Evolutionary conservation across 176 grass and related monocot species (phyloP).

Genomic region (Aegilops speltoides): DNA sequence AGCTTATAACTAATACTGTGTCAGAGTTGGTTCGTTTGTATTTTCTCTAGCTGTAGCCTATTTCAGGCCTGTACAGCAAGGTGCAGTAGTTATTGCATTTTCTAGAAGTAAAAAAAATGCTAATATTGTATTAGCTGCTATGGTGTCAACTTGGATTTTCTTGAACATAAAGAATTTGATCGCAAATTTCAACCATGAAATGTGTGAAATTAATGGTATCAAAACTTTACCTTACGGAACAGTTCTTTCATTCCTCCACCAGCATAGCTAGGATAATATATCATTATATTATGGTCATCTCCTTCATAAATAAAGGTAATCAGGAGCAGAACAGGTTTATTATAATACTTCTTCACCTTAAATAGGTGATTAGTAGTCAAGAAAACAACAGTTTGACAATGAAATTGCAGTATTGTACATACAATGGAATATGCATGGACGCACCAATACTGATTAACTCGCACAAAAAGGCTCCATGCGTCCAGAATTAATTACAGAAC

Average conservation of each 20-base stretch:
- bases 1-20: not conserved
- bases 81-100: not conserved
- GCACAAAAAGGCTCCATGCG: too few relatives aligned
- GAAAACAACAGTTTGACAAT: not conserved
- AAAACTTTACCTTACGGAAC: constrained; percentile 72
- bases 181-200: not conserved
- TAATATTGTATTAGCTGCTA: not conserved
- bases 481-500: too few relatives aligned
- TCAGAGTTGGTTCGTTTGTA: not conserved
- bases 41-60: not conserved
- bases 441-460: too few relatives aligned
- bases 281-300: constrained; percentile 96
- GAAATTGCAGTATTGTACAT: constrained; percentile 5
- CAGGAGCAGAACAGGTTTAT: constrained; percentile 22
- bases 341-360: constrained; percentile 30
- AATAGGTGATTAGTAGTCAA: not conserved
- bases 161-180: not conserved
- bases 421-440: not conserved
- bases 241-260: constrained; percentile 99
- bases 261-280: constrained; percentile 98
- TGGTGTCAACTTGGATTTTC: constrained; percentile 8
- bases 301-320: constrained; percentile 56
- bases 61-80: not conserved
- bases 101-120: not conserved
- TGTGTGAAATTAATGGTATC: constrained; percentile 3